These are phyloP conservation scores for Schizochytrium sp. DNA, from an alignment of 108 stramenopile species.

Conservation along the genomic window DNA sequence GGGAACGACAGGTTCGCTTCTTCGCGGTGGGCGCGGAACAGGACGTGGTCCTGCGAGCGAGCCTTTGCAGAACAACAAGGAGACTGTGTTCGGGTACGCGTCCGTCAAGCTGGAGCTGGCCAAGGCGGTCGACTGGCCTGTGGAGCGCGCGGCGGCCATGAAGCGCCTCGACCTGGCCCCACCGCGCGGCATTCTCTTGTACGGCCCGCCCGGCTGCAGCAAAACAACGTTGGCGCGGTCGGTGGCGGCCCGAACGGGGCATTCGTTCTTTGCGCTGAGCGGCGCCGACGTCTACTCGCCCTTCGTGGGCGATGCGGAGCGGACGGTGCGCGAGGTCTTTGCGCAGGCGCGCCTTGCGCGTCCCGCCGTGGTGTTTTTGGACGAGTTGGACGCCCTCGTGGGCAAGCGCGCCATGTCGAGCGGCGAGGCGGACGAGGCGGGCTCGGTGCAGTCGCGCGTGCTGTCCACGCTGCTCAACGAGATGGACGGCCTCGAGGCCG, in stretches of 20 bases:
- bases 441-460: slow-evolving; percentile 43
- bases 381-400: slow-evolving; percentile 57
- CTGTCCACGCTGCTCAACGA: slow-evolving; percentile 58
- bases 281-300: slow-evolving; percentile 16
- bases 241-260: not conserved
- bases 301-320: slow-evolving; percentile 25
- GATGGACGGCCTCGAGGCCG: slow-evolving; percentile 49
- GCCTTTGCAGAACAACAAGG: not conserved
- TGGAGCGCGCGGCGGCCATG: slow-evolving; percentile 36
- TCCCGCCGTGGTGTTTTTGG: slow-evolving; percentile 53
- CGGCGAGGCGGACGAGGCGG: slow-evolving; percentile 22
- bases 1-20: not conserved
- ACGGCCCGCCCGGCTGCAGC: slow-evolving; percentile 56
- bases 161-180: slow-evolving; percentile 28
- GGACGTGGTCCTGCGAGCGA: slow-evolving; percentile 36
- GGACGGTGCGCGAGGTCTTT: slow-evolving; percentile 41
- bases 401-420: slow-evolving; percentile 32
- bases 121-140: slow-evolving; percentile 49
- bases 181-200: slow-evolving; percentile 45
- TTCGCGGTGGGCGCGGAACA: not conserved
- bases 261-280: slow-evolving; percentile 11
- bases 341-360: slow-evolving; percentile 35
- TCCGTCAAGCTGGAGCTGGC: slow-evolving; percentile 42
- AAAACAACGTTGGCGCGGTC: slow-evolving; percentile 17
- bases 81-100: slow-evolving; percentile 46